These are phyloP conservation scores for Hyaloscypha finlandica DNA, from an alignment of 495 filamentous ascomycete species.

Conservation along the genomic window DNA sequence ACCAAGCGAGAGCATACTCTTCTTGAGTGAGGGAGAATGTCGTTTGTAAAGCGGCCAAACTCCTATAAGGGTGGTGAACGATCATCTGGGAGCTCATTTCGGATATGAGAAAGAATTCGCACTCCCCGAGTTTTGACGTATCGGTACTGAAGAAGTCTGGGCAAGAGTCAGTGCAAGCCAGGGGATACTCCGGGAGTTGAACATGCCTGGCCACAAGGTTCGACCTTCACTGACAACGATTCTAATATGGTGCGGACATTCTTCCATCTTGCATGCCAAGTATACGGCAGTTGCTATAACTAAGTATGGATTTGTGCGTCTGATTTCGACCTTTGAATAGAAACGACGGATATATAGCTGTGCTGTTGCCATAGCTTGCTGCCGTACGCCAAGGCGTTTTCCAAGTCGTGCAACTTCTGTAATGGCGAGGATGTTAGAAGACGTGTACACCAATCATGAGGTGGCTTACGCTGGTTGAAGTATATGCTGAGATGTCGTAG, in stretches of 20 bases:
- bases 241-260: conserved; percentile 94
- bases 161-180: conserved; percentile 25
- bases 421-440: conserved; percentile 6
- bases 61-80: conserved; percentile 95
- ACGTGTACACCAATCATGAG: not conserved
- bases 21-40: conserved; percentile 73
- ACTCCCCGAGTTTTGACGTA: conserved; percentile 89
- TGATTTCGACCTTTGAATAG: conserved; percentile 88
- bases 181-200: conserved; percentile 18
- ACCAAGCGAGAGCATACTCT: conserved; percentile 77
- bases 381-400: conserved; percentile 75
- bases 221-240: conserved; percentile 83
- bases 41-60: conserved; percentile 69
- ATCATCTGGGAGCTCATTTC: conserved; percentile 96
- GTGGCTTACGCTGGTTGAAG: conserved; percentile 77
- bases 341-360: conserved; percentile 94
- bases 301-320: conserved; percentile 91
- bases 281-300: conserved; percentile 90
- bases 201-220: conserved; percentile 79
- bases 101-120: conserved; percentile 93
- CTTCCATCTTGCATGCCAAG: conserved; percentile 97
- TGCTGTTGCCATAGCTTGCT: conserved; percentile 92
- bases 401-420: conserved; percentile 81
- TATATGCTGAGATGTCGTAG: conserved; percentile 84
- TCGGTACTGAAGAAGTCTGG: conserved; percentile 78